Conservation (phyloP, 75 land plant genomes). For the Azolla pinnata region DNA sequence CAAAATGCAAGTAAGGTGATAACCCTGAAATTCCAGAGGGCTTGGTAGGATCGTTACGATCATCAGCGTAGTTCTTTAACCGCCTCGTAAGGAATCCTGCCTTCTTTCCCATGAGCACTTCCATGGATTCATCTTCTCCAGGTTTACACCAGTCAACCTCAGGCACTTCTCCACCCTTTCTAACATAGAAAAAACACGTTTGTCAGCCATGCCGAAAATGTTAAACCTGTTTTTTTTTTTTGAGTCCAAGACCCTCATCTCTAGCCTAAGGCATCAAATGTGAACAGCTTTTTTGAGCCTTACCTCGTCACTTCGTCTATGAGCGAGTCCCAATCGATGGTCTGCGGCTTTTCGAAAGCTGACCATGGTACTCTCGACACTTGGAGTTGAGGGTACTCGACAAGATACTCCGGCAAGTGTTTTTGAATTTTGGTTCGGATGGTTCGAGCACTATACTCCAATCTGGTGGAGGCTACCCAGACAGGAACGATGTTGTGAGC, state of each 20-base stretch:
- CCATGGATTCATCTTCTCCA: conserved; percentile 82
- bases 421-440: conserved; percentile 70
- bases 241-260: too few species aligned
- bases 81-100: conserved; percentile 68
- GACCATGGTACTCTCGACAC: conserved; percentile 42
- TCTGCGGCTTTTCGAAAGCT: conserved; percentile 8
- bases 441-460: conserved; percentile 84
- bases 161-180: conserved; percentile 88
- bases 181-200: conserved; percentile 8
- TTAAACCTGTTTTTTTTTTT: too few species aligned
- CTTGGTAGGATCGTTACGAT: conserved; percentile 81
- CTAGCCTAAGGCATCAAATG: too few species aligned
- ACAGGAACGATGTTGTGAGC: conserved; percentile 93
- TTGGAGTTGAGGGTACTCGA: conserved; percentile 48
- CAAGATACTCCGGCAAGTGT: conserved; percentile 66
- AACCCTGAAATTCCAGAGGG: conserved; percentile 67
- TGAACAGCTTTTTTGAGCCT: too few species aligned
- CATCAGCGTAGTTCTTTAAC: conserved; percentile 45
- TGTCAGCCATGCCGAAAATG: neutral
- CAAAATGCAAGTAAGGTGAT: conserved; percentile 93
- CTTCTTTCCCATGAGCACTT: conserved; percentile 58
- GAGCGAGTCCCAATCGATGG: conserved; percentile 68
- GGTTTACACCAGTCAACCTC: conserved; percentile 86
- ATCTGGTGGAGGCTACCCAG: conserved; percentile 78
- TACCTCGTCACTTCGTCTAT: conserved; percentile 61